A percentile compares a stretch with the other conserved stretches of the same genome.
Conservation (phyloP, 2,329 filamentous ascomycete species). For the Neonectria punicea region DNA sequence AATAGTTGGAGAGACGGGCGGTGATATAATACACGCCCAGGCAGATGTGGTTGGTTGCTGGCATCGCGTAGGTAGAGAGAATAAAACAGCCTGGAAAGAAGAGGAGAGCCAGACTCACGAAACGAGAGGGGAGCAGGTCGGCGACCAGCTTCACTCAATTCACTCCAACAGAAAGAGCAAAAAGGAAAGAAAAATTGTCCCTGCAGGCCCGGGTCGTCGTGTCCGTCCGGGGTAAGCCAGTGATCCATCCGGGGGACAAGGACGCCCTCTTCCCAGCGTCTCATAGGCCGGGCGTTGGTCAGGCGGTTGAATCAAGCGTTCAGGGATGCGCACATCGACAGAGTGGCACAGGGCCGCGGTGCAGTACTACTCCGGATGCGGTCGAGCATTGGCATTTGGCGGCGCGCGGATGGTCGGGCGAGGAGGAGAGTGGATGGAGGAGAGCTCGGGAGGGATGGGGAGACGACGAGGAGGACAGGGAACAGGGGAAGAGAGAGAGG, state of each 20-base stretch:
- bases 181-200: neutral
- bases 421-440: conserved; percentile 20
- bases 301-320: conserved; percentile 44
- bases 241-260: conserved; percentile 25
- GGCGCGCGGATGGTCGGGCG: conserved; percentile 30
- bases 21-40: neutral
- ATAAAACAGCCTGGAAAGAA: neutral
- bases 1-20: neutral
- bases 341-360: neutral
- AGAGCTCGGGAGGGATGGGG: conserved; percentile 3
- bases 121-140: neutral
- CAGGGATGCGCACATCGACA: conserved; percentile 25
- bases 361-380: neutral
- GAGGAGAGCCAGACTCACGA: neutral
- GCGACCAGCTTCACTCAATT: neutral
- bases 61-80: neutral
- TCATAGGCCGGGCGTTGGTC: conserved; percentile 38
- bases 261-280: conserved; percentile 23
- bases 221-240: conserved; percentile 39
- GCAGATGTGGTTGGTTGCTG: neutral
- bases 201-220: conserved; percentile 22
- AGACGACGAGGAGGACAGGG: no score
- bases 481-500: neutral
- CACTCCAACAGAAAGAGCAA: neutral
- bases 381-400: neutral